phyloP scores from a whole-genome alignment of 2,329 filamentous ascomycete genomes.

The Fusarium miscanthi region DNA sequence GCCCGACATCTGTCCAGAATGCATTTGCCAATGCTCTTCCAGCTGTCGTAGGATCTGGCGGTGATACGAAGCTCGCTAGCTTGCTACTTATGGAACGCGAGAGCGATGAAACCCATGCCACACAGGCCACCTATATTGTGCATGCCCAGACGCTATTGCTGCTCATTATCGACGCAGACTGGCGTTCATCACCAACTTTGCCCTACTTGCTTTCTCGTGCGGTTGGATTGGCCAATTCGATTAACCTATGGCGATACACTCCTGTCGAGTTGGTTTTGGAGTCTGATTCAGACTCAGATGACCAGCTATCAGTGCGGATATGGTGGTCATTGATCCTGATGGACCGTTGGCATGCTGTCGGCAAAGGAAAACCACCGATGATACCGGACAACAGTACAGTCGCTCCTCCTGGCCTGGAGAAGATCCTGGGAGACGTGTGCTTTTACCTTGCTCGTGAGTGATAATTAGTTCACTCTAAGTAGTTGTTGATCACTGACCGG shows the following conservation, averaged over 20 bases:
- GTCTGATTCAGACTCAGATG: conserved; percentile 70
- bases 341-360: conserved; percentile 79
- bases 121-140: conserved; percentile 60
- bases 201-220: conserved; percentile 70
- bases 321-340: conserved; percentile 80
- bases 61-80: conserved; percentile 58
- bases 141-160: conserved; percentile 75
- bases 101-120: conserved; percentile 52
- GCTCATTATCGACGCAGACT: conserved; percentile 73
- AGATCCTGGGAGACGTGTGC: conserved; percentile 69
- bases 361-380: conserved; percentile 69
- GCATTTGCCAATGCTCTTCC: conserved; percentile 74
- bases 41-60: conserved; percentile 56
- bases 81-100: conserved; percentile 65
- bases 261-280: conserved; percentile 62
- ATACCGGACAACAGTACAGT: conserved; percentile 72
- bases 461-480: too few species aligned
- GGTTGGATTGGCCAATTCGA: conserved; percentile 71
- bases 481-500: conserved; percentile 16
- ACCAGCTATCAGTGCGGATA: conserved; percentile 70
- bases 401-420: conserved; percentile 67
- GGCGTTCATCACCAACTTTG: conserved; percentile 59
- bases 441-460: conserved; percentile 74
- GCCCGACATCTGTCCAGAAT: conserved; percentile 66
- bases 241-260: conserved; percentile 65